Percentiles rank a stretch among this genome's conserved stretches.
Evolutionary conservation across 768 basidiomycete genomes (phyloP).

Genomic region (Suillus tomentosus): DNA sequence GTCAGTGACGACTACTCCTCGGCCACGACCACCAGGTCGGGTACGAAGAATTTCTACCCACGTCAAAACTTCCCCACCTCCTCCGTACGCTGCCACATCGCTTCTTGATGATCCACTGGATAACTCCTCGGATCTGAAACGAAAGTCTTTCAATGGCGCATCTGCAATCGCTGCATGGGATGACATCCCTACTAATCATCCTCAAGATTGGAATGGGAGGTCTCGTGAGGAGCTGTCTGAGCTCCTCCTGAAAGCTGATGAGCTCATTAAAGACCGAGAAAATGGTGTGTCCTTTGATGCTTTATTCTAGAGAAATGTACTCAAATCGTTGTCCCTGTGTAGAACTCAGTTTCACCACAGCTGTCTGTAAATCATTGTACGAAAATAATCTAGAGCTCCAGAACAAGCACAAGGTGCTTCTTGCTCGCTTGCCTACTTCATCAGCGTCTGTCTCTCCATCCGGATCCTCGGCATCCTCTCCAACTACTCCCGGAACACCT

Average conservation of each 20-base stretch:
- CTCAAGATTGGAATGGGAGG: constrained; percentile 58
- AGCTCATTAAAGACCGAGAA: constrained; percentile 75
- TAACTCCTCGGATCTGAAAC: constrained; percentile 33
- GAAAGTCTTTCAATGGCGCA: constrained; percentile 20
- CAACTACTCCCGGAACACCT: constrained; percentile 28
- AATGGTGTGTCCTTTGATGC: constrained; percentile 52
- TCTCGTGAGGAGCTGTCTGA: constrained; percentile 75
- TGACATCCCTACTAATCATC: constrained; percentile 15
- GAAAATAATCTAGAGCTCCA: constrained; percentile 70
- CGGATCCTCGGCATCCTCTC: constrained; percentile 24
- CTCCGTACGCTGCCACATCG: constrained; percentile 55
- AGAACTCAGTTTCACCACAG: constrained; percentile 70
- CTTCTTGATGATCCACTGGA: constrained; percentile 32
- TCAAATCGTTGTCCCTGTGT: constrained; percentile 26
- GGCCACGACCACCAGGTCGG: constrained; percentile 71
- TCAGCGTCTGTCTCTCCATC: constrained; percentile 38
- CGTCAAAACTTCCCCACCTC: constrained; percentile 48
- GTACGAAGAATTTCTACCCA: constrained; percentile 48
- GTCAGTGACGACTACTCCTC: constrained; percentile 39
- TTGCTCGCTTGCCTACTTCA: constrained; percentile 61
- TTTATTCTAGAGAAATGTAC: constrained; percentile 6
- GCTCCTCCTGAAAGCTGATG: constrained; percentile 71
- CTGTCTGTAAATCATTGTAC: constrained; percentile 68
- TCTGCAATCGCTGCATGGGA: constrained; percentile 32
- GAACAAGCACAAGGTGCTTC: constrained; percentile 69